Conservation (phyloP, 1,284 basidiomycete species). For the Heterobasidion annosum region DNA sequence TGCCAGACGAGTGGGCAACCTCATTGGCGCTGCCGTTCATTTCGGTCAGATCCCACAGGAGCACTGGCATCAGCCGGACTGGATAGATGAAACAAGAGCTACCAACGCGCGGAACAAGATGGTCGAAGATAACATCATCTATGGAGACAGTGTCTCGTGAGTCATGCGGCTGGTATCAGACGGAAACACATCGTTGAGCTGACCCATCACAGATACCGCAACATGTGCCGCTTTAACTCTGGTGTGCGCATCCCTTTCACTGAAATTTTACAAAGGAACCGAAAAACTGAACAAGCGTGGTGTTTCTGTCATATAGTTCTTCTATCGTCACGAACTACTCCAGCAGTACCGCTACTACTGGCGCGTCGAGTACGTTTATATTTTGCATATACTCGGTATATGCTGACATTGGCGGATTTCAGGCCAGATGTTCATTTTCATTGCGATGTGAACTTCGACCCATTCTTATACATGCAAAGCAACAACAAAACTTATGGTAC, state of each 20-base stretch:
- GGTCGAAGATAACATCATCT: slow-evolving; percentile 52
- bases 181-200: background rate
- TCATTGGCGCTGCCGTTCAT: slow-evolving; percentile 27
- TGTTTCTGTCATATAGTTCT: slow-evolving; percentile 27
- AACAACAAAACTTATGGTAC: slow-evolving; percentile 61
- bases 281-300: background rate
- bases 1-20: slow-evolving; percentile 29
- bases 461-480: slow-evolving; percentile 70
- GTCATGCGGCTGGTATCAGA: background rate
- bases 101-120: slow-evolving; percentile 47
- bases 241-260: slow-evolving; percentile 31
- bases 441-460: slow-evolving; percentile 68
- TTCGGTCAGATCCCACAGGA: slow-evolving; percentile 40
- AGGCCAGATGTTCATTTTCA: slow-evolving; percentile 66
- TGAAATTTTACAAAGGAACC: background rate
- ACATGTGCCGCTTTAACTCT: slow-evolving; percentile 58
- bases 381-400: background rate
- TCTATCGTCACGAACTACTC: slow-evolving; percentile 41
- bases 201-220: slow-evolving; percentile 23
- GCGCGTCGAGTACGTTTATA: slow-evolving; percentile 45
- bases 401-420: background rate
- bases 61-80: slow-evolving; percentile 50
- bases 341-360: slow-evolving; percentile 50
- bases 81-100: slow-evolving; percentile 64
- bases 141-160: slow-evolving; percentile 27